These are phyloP conservation scores for Pyrenula massariospora DNA, from an alignment of 495 filamentous ascomycete species.

Conservation along the genomic window DNA sequence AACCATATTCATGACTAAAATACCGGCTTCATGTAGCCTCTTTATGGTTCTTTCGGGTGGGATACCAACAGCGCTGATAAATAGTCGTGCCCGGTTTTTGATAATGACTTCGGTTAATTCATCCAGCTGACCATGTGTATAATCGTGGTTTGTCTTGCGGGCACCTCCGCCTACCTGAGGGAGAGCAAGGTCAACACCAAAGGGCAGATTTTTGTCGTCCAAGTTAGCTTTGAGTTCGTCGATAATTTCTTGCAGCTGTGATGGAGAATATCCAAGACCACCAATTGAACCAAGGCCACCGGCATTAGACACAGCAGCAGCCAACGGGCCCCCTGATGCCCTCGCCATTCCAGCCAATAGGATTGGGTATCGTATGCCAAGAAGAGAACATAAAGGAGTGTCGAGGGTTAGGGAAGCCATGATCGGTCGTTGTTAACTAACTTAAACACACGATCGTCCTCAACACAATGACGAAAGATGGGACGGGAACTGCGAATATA, in stretches of 20 bases:
- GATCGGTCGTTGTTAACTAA: too few relatives aligned
- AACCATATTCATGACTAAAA: constrained; percentile 94
- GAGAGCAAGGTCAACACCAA: constrained; percentile 79
- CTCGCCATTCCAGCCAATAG: constrained; percentile 83
- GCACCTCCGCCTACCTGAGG: constrained; percentile 72
- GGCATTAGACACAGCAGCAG: constrained; percentile 79
- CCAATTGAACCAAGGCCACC: constrained; percentile 79
- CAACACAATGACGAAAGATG: too few relatives aligned
- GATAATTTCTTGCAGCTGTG: constrained; percentile 67
- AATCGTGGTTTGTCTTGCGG: constrained; percentile 83
- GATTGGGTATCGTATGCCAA: constrained; percentile 71
- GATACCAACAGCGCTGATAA: constrained; percentile 75
- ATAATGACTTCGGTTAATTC: constrained; percentile 74
- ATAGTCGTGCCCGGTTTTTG: constrained; percentile 62
- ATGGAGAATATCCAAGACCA: constrained; percentile 74
- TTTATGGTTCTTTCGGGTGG: constrained; percentile 59
- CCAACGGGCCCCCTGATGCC: constrained; percentile 62
- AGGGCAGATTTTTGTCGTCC: constrained; percentile 49
- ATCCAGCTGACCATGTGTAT: constrained; percentile 73
- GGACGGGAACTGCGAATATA: too few relatives aligned
- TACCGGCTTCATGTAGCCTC: constrained; percentile 58
- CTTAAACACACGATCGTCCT: too few relatives aligned
- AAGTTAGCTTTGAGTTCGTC: constrained; percentile 69
- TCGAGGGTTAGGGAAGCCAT: constrained; percentile 29
- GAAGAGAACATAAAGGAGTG: constrained; percentile 64